Evolutionary conservation across 1,284 basidiomycete species (phyloP).

Genomic region (Ceraceosorus guamensis): DNA sequence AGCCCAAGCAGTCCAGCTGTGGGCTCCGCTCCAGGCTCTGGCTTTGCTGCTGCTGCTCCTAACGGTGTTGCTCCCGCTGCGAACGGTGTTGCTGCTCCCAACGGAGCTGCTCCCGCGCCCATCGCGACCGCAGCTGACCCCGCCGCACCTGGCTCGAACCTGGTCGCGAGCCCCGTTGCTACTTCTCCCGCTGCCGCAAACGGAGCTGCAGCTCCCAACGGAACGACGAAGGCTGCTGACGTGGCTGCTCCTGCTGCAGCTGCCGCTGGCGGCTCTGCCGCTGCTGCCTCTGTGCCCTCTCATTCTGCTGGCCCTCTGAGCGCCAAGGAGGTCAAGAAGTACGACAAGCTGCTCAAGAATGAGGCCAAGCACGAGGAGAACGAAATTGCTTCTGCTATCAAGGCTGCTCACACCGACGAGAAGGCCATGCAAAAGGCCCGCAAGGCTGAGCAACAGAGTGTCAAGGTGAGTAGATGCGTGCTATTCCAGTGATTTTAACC

Average conservation of each 20-base stretch:
- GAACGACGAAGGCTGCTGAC: background rate
- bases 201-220: background rate
- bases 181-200: conserved; percentile 6
- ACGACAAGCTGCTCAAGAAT: conserved; percentile 38
- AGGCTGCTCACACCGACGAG: conserved; percentile 28
- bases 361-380: conserved; percentile 41
- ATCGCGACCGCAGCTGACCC: background rate
- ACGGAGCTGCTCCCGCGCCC: background rate
- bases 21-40: background rate
- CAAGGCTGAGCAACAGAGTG: conserved; percentile 31
- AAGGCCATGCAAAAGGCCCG: conserved; percentile 36
- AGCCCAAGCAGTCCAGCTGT: background rate
- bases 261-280: conserved; percentile 4
- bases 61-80: background rate
- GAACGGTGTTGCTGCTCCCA: background rate
- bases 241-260: conserved; percentile 6
- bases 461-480: conserved; percentile 14
- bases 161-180: background rate
- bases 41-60: background rate
- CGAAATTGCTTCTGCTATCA: conserved; percentile 32
- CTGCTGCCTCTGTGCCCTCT: background rate
- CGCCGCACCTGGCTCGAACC: background rate
- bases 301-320: background rate
- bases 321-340: conserved; percentile 25
- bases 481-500: background rate